phyloP scores from a whole-genome alignment of 768 basidiomycete species.

The Termitomyces sp. region DNA sequence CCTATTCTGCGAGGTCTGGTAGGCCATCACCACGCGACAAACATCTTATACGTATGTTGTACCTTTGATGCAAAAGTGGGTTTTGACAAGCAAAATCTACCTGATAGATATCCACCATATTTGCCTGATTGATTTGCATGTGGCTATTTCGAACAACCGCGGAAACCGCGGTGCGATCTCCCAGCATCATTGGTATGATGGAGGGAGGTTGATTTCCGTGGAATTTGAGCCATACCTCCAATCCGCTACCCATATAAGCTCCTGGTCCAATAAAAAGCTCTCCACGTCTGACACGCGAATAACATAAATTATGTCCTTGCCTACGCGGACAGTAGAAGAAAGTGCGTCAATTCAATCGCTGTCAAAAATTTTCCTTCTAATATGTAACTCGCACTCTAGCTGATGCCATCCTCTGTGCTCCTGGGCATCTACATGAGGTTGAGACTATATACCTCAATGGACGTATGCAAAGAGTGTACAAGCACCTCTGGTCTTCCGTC shows the following conservation, averaged over 20 bases:
- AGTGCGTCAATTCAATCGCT: slow-evolving; percentile 27
- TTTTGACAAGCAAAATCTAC: not conserved
- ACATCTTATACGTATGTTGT: not conserved
- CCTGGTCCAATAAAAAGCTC: slow-evolving; percentile 17
- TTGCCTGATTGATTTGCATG: slow-evolving; percentile 6
- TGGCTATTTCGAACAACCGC: slow-evolving; percentile 17
- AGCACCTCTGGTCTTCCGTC: slow-evolving; percentile 52
- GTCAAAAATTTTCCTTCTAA: not conserved
- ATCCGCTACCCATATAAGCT: slow-evolving; percentile 30
- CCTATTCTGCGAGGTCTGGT: not conserved
- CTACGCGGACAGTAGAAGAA: slow-evolving; percentile 36
- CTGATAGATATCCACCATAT: not conserved
- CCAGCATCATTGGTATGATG: slow-evolving; percentile 33
- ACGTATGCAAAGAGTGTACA: slow-evolving; percentile 50
- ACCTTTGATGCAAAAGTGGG: not conserved
- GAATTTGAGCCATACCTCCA: slow-evolving; percentile 33
- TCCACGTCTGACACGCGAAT: slow-evolving; percentile 18
- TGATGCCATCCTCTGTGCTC: slow-evolving; percentile 42
- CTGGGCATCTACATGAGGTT: slow-evolving; percentile 46
- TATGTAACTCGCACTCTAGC: slow-evolving; percentile 24
- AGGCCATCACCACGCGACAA: not conserved
- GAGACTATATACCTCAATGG: slow-evolving; percentile 48
- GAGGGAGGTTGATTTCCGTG: slow-evolving; percentile 30
- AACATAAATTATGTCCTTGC: slow-evolving; percentile 30
- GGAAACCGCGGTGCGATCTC: slow-evolving; percentile 19